phyloP scores from a whole-genome alignment of 1,284 basidiomycete species.

The Uromyces viciae-fabae region DNA sequence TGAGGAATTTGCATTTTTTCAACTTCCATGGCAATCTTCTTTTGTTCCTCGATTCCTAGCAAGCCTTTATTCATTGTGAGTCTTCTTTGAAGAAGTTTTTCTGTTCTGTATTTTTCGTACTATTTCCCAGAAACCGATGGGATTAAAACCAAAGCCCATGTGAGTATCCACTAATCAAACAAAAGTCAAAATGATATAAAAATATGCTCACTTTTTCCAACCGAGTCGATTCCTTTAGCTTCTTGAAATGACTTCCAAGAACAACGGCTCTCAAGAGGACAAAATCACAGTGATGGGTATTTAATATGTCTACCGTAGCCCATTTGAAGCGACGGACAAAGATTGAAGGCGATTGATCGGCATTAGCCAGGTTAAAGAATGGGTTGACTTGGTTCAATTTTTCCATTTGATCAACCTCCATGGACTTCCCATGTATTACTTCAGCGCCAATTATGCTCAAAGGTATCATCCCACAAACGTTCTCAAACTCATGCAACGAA shows the following conservation, averaged over 20 bases:
- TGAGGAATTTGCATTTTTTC: slow-evolving; percentile 30
- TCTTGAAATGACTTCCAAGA: slow-evolving; percentile 32
- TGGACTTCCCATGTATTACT: background rate
- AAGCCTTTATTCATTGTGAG: slow-evolving; percentile 12
- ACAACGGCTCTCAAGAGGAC: slow-evolving; percentile 18
- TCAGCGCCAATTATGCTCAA: slow-evolving; percentile 18
- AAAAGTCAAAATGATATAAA: background rate
- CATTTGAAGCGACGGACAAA: slow-evolving; percentile 26
- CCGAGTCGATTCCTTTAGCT: slow-evolving; percentile 37
- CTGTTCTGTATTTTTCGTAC: slow-evolving; percentile 39
- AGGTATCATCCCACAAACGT: slow-evolving; percentile 9
- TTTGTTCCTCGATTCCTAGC: slow-evolving; percentile 23
- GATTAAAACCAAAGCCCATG: background rate
- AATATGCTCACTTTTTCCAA: slow-evolving; percentile 29
- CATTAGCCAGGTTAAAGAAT: background rate
- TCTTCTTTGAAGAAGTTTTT: slow-evolving; percentile 16
- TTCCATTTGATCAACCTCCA: slow-evolving; percentile 1
- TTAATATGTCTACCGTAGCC: slow-evolving; percentile 29
- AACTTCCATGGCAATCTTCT: slow-evolving; percentile 5
- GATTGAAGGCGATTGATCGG: background rate
- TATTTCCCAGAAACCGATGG: background rate
- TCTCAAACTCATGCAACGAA: slow-evolving; percentile 1
- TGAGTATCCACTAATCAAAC: background rate
- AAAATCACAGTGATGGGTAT: slow-evolving; percentile 39
- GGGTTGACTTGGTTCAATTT: slow-evolving; percentile 10